Percentiles rank a stretch among this genome's conserved stretches.
Conservation (phyloP, 2,329 filamentous ascomycete genomes). For the Ploettnerulaceae sp. region DNA sequence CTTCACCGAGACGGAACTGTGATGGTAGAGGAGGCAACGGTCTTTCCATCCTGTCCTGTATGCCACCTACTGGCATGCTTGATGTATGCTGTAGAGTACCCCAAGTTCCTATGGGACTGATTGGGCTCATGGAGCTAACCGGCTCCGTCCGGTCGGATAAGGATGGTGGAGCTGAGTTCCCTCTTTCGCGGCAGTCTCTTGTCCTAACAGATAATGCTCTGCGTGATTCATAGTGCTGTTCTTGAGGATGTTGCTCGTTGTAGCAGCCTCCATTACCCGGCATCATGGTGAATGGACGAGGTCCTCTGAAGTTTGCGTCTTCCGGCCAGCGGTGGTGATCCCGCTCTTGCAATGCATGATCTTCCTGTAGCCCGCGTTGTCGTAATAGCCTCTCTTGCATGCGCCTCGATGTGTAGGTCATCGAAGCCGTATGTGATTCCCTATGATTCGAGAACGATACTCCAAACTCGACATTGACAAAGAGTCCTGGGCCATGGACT, state of each 20-base stretch:
- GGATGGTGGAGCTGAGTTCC: constrained; percentile 29
- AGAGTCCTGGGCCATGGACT: constrained; percentile 25
- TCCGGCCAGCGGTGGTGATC: constrained; percentile 3
- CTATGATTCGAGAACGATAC: constrained; percentile 26
- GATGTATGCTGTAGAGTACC: constrained; percentile 16
- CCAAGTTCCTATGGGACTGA: constrained; percentile 14
- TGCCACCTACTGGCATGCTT: constrained; percentile 13
- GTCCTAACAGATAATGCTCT: constrained; percentile 15
- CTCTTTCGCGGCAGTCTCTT: constrained; percentile 20
- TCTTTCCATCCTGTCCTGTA: constrained; percentile 14
- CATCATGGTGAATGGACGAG: constrained; percentile 8
- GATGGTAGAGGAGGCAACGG: constrained; percentile 31
- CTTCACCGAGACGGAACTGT: constrained; percentile 32
- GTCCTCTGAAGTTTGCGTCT: constrained; percentile 1
- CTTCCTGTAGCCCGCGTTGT: constrained; percentile 21
- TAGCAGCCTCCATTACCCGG: constrained; percentile 5
- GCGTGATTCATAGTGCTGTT: constrained; percentile 8
- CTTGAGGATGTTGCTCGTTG: constrained; percentile 1
- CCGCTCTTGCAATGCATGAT: constrained; percentile 10
- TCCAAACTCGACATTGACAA: constrained; percentile 30
- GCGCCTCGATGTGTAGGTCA: constrained; percentile 27
- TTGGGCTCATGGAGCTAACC: constrained; percentile 18
- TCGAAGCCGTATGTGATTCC: constrained; percentile 22
- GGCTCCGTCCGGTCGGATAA: constrained; percentile 19
- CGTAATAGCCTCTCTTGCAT: constrained; percentile 25